A percentile compares a stretch with the other conserved stretches of the same genome.
Evolutionary conservation across 2,329 filamentous ascomycete species (phyloP).

Genomic region (Camillea tinctor): DNA sequence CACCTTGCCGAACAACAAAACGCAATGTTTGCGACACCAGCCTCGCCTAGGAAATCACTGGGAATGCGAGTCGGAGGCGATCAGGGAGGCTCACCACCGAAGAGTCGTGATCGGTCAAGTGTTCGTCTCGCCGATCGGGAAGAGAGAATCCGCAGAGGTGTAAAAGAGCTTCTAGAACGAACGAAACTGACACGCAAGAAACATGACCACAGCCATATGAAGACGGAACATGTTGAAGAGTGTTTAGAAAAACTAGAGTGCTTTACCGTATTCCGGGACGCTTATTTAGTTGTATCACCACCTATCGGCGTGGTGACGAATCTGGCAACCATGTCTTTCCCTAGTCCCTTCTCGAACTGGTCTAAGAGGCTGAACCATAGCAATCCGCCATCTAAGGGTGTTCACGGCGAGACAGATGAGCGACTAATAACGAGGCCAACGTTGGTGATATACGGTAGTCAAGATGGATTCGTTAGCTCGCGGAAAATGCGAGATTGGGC

Average conservation of each 20-base stretch:
- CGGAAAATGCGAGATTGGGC: conserved; percentile 68
- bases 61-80: conserved; percentile 51
- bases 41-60: conserved; percentile 34
- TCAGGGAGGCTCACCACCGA: conserved; percentile 39
- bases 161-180: conserved; percentile 47
- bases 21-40: conserved; percentile 38
- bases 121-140: conserved; percentile 45
- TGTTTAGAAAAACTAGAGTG: conserved; percentile 32
- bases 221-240: conserved; percentile 9
- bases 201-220: conserved; percentile 25
- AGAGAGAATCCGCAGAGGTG: conserved; percentile 46
- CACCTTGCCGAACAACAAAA: conserved; percentile 66
- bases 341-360: conserved; percentile 28
- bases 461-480: conserved; percentile 70
- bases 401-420: conserved; percentile 5
- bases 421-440: conserved; percentile 60
- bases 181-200: conserved; percentile 32
- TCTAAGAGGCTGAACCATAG: conserved; percentile 15
- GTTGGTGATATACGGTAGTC: conserved; percentile 71
- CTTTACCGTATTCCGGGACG: conserved; percentile 40
- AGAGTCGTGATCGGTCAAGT: conserved; percentile 38
- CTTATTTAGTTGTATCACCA: conserved; percentile 68
- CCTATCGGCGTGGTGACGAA: conserved; percentile 59
- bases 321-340: conserved; percentile 61
- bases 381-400: conserved; percentile 3